These are phyloP conservation scores for Brassica incana DNA, from an alignment of 345 rosid genomes.

Conservation along the genomic window DNA sequence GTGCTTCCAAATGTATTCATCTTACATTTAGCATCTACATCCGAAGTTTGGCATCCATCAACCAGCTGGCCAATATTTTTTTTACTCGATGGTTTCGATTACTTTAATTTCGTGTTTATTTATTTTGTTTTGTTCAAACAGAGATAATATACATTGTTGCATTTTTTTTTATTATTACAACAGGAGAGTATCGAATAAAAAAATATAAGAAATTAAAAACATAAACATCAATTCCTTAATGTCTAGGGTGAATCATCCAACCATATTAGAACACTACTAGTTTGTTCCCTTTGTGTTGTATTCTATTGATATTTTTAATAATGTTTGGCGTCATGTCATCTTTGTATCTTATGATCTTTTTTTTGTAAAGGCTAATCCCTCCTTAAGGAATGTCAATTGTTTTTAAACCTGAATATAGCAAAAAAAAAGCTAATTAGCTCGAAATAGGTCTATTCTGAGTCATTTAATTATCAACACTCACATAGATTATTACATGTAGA, in stretches of 20 bases:
- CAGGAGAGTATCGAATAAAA: background rate
- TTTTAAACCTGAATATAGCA: background rate
- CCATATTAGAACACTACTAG: background rate
- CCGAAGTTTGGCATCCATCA: background rate
- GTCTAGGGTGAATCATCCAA: background rate
- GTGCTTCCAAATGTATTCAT: background rate
- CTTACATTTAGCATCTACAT: background rate
- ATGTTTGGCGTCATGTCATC: background rate
- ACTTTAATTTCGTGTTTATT: background rate
- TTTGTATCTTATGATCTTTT: background rate
- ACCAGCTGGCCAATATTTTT: background rate
- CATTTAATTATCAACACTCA: slow-evolving; percentile 16
- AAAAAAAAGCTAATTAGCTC: background rate
- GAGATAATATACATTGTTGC: background rate
- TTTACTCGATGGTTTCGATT: background rate
- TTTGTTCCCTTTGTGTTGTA: background rate
- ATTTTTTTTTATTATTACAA: background rate
- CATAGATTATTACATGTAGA: slow-evolving; percentile 17
- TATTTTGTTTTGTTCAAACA: background rate
- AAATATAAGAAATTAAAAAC: background rate
- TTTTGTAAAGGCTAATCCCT: background rate
- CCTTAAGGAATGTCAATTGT: background rate
- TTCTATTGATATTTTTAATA: background rate
- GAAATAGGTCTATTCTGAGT: slow-evolving; percentile 2
- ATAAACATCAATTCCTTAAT: background rate